Evolutionary conservation across 108 stramenopile genomes (phyloP).

Genomic region (Stephanodiscus minutulus): DNA sequence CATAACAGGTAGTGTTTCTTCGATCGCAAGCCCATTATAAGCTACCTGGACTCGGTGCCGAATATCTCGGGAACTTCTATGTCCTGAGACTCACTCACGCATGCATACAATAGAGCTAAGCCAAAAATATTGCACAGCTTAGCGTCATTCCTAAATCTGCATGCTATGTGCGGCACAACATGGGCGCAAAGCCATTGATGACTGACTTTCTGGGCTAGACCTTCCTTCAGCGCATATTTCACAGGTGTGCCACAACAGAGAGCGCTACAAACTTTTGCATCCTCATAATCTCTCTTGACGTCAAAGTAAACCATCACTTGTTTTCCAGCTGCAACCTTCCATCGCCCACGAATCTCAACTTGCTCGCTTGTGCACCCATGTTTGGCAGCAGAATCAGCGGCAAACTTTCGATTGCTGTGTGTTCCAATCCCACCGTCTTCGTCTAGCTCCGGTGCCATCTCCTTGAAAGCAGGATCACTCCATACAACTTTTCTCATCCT

Average conservation of each 20-base stretch:
- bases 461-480: background rate
- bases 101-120: background rate
- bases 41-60: background rate
- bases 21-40: background rate
- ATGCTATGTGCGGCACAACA: background rate
- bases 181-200: background rate
- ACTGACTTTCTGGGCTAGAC: background rate
- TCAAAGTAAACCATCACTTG: background rate
- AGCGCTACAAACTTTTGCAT: slow-evolving; percentile 2
- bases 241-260: slow-evolving; percentile 1
- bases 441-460: background rate
- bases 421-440: slow-evolving; percentile 3
- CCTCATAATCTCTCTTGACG: background rate
- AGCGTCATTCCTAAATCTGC: background rate
- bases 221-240: background rate
- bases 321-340: background rate
- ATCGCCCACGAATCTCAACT: slow-evolving; percentile 1
- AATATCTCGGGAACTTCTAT: background rate
- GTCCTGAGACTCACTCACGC: background rate
- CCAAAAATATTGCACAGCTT: slow-evolving; percentile 2
- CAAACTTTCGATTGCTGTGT: slow-evolving; percentile 1
- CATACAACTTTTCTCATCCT: slow-evolving; percentile 3
- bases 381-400: background rate
- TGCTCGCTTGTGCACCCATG: background rate
- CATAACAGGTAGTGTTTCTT: slow-evolving; percentile 1